Base-by-base conservation (phyloP, 1,284 basidiomycete species). In the Tilletia caries region DNA sequence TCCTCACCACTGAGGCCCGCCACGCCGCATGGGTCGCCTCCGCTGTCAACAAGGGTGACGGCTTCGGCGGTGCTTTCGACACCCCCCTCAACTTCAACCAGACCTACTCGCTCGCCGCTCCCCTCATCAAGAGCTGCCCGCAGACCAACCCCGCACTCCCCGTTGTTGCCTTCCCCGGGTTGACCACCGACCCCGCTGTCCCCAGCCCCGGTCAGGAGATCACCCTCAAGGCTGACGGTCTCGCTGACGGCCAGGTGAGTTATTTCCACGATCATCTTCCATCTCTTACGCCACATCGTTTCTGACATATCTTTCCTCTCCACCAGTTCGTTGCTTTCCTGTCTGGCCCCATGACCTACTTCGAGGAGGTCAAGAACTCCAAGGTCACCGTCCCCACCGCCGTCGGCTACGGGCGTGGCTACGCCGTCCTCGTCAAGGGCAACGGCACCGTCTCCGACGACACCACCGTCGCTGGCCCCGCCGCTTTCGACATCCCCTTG, bases 91-190 rank as follows among this genome's bases (percentile, higher is more conserved):
- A 83, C 74, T 77, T 83, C 68, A 78, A 83, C 73, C 78, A 84
- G 73, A 82, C 83, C 34, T 84, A 79, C 78, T 82, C 83, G 29
- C 76, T 85, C 33, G 84, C 83, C 58, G 84, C 84, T 1, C 75
- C 81, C 4, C 82, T 86, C 70, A 85, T 86, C 82, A 83, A 73
- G 52, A 70, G 66, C 6, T 90, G 89, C 83, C 89, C 89, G 12
- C 13, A 6, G 1, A 76, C 83, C 66, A 88, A 88, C 79, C 82
- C 85, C 1, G 74, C 83, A 1, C 85, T 87, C 25, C 85, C 83
- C 68, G 84, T 84, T 71, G 82, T 76, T 70, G 84, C 85, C 33
- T 87, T 85, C 84, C 86, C 84, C 15, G 70, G 82, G 4, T 79
- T 86, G 8, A 84, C 85, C 44, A 84, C 86, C 58, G 71, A 85